A percentile compares a stretch with the other conserved stretches of the same genome.
Conservation (phyloP, 1,284 basidiomycete genomes). For the Boletus sp. region DNA sequence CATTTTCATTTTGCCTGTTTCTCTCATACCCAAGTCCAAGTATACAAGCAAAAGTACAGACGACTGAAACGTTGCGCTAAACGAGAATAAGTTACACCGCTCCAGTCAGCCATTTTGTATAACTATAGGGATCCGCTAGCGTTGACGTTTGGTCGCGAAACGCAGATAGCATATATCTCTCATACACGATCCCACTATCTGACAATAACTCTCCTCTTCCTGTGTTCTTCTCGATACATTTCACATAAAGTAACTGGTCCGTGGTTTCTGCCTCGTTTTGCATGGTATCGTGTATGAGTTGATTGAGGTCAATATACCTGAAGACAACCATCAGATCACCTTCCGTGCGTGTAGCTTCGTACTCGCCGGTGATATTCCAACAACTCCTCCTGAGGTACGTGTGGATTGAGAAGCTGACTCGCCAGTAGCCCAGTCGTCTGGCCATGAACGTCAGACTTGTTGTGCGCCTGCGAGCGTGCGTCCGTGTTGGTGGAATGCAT, state of each 20-base stretch:
- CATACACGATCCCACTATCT: constrained; percentile 25
- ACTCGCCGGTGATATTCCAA: constrained; percentile 80
- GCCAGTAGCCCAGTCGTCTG: constrained; percentile 70
- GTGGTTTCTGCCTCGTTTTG: constrained; percentile 53
- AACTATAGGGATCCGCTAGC: constrained; percentile 23
- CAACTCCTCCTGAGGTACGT: constrained; percentile 65
- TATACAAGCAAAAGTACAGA: no score
- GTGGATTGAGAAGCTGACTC: constrained; percentile 64
- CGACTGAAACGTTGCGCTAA: no score
- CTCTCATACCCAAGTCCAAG: no score
- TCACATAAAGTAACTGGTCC: constrained; percentile 58
- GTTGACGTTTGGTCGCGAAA: constrained; percentile 10
- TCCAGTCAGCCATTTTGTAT: constrained; percentile 30
- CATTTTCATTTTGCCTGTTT: background rate
- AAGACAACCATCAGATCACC: constrained; percentile 6
- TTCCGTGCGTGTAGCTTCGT: background rate
- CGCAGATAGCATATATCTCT: constrained; percentile 27
- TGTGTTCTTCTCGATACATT: constrained; percentile 49
- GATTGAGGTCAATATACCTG: constrained; percentile 75
- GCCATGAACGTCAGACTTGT: constrained; percentile 42
- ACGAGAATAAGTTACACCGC: constrained; percentile 12
- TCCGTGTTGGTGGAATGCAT: constrained; percentile 25
- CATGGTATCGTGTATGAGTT: constrained; percentile 62
- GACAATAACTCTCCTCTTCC: constrained; percentile 23
- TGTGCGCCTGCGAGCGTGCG: constrained; percentile 29